phyloP scores from a whole-genome alignment of 371 early-diverging fungal genomes.

The Mucor circinelloides region DNA sequence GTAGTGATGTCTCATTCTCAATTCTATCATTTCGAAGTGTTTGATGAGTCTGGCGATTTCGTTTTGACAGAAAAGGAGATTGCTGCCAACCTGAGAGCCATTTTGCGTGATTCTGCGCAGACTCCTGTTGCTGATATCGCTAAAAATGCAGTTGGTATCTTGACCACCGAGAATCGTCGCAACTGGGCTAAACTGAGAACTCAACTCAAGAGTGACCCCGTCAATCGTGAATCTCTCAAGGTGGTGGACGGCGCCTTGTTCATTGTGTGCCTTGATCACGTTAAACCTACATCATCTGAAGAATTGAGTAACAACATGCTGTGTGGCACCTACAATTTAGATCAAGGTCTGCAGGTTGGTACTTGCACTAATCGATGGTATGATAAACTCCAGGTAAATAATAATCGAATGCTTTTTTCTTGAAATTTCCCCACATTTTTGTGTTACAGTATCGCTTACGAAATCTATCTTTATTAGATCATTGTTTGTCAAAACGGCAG shows the following conservation, averaged over 20 bases:
- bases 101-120: constrained; percentile 36
- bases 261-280: constrained; percentile 79
- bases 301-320: constrained; percentile 58
- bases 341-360: constrained; percentile 54
- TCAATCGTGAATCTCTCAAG: constrained; percentile 63
- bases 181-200: constrained; percentile 66
- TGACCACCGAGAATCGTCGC: constrained; percentile 73
- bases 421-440: not conserved
- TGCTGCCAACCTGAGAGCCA: constrained; percentile 47
- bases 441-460: not conserved
- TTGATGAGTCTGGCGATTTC: constrained; percentile 47
- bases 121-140: constrained; percentile 35
- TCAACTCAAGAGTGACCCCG: constrained; percentile 34
- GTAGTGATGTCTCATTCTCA: constrained; percentile 64
- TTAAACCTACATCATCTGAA: constrained; percentile 39
- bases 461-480: constrained; percentile 33
- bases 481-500: constrained; percentile 63
- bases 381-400: constrained; percentile 55
- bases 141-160: constrained; percentile 56
- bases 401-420: not conserved
- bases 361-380: constrained; percentile 64
- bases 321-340: constrained; percentile 54
- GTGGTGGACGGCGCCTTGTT: constrained; percentile 79
- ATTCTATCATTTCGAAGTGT: constrained; percentile 68
- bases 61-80: constrained; percentile 52